Conservation (phyloP, 83 land plant species). For the Picea mariana region DNA sequence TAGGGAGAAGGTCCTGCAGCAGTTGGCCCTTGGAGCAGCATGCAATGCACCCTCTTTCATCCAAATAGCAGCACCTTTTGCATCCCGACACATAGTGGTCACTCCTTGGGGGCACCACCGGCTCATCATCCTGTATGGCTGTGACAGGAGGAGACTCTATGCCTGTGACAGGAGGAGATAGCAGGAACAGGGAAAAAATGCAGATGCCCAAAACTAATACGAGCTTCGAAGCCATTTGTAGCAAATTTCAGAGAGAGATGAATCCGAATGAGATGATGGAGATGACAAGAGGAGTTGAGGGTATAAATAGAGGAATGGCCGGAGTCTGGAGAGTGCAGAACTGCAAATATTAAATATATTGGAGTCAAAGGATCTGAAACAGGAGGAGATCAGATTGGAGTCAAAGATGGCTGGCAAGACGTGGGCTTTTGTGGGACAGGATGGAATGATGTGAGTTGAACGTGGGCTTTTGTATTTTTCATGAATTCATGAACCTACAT, state of each 20-base stretch:
- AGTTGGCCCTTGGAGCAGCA: background rate
- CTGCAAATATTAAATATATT: too few species aligned
- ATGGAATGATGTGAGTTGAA: too few species aligned
- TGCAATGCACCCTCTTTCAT: background rate
- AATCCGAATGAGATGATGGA: background rate
- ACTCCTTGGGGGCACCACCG: background rate
- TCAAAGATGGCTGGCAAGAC: too few species aligned
- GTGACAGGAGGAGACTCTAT: background rate
- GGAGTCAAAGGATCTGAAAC: too few species aligned
- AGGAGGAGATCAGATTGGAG: too few species aligned
- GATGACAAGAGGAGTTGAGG: background rate
- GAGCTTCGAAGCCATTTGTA: background rate
- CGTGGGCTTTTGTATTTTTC: too few species aligned
- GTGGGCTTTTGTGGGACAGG: too few species aligned
- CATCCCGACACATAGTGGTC: background rate
- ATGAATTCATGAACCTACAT: too few species aligned
- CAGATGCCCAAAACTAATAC: background rate
- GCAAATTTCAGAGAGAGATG: background rate
- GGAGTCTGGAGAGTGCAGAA: too few species aligned
- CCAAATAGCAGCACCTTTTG: background rate
- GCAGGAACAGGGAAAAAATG: background rate
- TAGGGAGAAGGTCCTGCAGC: background rate
- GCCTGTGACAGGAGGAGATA: background rate
- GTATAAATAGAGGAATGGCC: background rate
- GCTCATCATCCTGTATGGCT: background rate